Base-by-base conservation (phyloP, 805 yeast species). In the Yarrowia porcina region DNA sequence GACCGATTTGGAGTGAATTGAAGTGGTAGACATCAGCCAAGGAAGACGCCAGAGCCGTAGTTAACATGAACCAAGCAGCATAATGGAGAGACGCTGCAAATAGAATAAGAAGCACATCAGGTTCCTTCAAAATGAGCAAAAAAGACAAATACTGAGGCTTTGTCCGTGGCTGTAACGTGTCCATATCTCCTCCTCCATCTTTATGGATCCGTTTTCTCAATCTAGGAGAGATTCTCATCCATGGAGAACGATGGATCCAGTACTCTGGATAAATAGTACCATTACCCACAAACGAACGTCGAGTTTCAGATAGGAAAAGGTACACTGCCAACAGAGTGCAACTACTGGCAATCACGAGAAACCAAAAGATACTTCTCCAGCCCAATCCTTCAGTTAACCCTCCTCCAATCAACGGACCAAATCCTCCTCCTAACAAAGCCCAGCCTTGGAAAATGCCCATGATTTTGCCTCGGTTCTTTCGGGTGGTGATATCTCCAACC, bases 321-420 rank as follows among this genome's bases (percentile, higher is more conserved):
- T 78, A 63, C 1, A 75, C 69, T 1, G 72, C 17, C 0, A 72
- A 21, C 2, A 80, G 38, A 2, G 75, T 64, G 1, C 78, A 73
- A 4, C 86, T 86, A 30, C 87, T 82, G 10, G 87, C 83, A 27
- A 87, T 84, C 1, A 88, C 84, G 59, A 88, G 73, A 66, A 90
- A 88, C 84, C 90, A 84, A 61, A 75, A 74, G 10, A 74, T 72
- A 0, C 90, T 83, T 67, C 92, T 78, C 96, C 97, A 90, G 18
- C 83, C 78, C 35, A 73, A 68, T 67, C 79, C 77, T 21, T 76
- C 73, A 4, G 82, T 78, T 70, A 82, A 68, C 1, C 76, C 74
- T 4, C 85, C 79, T 8, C 86, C 86, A 21, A 90, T 75, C n/a
- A 91, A 74, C 0, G 96, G 90, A 11, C 96, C 93, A 66, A 90